Base-by-base conservation (phyloP, 2,329 filamentous ascomycete genomes). In the Colletotrichum shisoi region DNA sequence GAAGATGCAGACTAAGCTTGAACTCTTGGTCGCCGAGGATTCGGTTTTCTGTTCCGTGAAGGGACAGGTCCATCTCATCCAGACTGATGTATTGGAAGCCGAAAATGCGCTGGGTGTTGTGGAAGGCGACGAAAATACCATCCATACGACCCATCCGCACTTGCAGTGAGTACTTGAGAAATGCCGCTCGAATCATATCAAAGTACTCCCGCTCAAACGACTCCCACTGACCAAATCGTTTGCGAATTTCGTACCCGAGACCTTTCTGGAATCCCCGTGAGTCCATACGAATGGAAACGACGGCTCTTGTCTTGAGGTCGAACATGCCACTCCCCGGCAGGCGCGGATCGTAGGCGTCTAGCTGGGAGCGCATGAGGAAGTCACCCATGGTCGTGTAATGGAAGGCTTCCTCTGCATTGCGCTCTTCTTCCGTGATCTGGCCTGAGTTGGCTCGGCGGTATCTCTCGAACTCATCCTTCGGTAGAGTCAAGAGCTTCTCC, bases 61-160 rank as follows among this genome's bases (percentile, higher is more conserved):
- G 79, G 0, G 92, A 86, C n/a, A 84, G 76, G 76, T 99, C 95
- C 90, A 99, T 93, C 74, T 99, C 95, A 4, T 86, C 76, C 15
- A 98, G 79, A 67, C 89, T 89, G 68, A 99, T 85, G 76, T 99
- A 99, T 78, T 99, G 95, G 77, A 99, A 99, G 6, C 95, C 95
- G 75, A 99, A 99, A 57, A 99, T 96, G 62, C 94, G 91, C 78
- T 94, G 85, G 2, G 93, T 92, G 76, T 99, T 99, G 81, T 99
- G 95, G 76, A 89, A 99, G 2, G 95, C 95, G 24, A 98, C 91
- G 74, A 98, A 99, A 57, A 98, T 97, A 61, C 95, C 95, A 75
- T 99, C 94, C 96, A 99, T 99, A 57, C 94, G 89, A 19, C 96
- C 95, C 87, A 99, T 96, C 51, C 95, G 91, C 34, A 94, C 96